Base-by-base conservation (phyloP, 768 basidiomycete genomes). In the Pleurotus tuber-regium region DNA sequence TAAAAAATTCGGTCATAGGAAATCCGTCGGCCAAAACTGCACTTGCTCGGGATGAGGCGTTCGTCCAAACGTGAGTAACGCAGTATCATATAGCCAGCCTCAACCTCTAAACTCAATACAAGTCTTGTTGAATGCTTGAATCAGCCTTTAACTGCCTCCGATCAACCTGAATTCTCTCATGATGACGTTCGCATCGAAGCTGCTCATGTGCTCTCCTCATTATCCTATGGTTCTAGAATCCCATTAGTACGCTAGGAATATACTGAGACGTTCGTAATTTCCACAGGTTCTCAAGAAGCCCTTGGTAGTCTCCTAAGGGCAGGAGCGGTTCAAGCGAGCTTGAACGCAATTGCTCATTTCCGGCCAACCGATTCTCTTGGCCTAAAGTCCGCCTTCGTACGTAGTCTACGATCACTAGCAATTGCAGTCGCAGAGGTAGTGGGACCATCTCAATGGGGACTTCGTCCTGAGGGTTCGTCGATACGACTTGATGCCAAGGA, bases 1-100 rank as follows among this genome's bases (percentile, higher is more conserved):
- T 82, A 53, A 90, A 90, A 68, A 91, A 91, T 64, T 63, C 74
- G 1, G 84, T 90, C 43, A 90, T 91, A 31, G 89, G 89, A 1
- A 92, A 90, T 55, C 88, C 87, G 0, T 78, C 81, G 0, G 86
- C 86, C 1, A 92, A 92, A 63, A 61, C 73, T 2, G 64, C 75
- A 11, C 67, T 88, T 1, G 80, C 83, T 1, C 66, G 72, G 36
- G 85, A 91, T 57, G 68, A 75, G 10, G 63, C 61, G 2, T 82
- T 84, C 60, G 68, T 91, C 14, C 70, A 73, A 56, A 73, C 69
- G 84, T 87, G 57, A 60, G 77, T 70, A 25, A 26, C 9, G 25
- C 11, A 16, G 47, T 43, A 14, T 46, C 25, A 24, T 14, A 12
- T 38, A 18, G 39, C 33, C 40, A 49, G 31, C 49, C 55, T 38